phyloP scores from a whole-genome alignment of 1,284 basidiomycete genomes.

The Spongispora temasekensis region DNA sequence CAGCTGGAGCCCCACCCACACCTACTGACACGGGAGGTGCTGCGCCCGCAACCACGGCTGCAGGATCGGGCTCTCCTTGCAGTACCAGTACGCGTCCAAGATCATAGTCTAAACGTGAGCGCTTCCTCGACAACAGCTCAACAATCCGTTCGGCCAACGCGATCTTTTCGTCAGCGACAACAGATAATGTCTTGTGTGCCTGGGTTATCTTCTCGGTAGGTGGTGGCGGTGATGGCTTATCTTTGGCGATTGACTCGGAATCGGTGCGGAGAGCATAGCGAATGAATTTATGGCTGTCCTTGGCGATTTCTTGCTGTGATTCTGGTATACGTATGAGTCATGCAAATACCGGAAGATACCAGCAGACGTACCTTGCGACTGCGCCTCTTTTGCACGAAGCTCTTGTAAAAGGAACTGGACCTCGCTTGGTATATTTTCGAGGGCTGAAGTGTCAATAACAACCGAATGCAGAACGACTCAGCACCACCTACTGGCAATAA shows the following conservation, averaged over 20 bases:
- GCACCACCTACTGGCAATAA: constrained; percentile 59
- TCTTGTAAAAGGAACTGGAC: constrained; percentile 72
- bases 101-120: constrained; percentile 58
- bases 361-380: constrained; percentile 47
- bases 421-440: constrained; percentile 77
- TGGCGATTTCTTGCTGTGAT: constrained; percentile 54
- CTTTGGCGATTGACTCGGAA: constrained; percentile 21
- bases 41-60: constrained; percentile 29
- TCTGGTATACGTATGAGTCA: constrained; percentile 38
- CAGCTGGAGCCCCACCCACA: constrained; percentile 14
- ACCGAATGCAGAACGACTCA: background rate
- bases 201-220: constrained; percentile 35
- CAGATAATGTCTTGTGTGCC: constrained; percentile 34
- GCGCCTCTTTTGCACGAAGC: constrained; percentile 61
- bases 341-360: background rate
- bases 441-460: constrained; percentile 38
- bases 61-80: constrained; percentile 52
- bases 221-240: constrained; percentile 32
- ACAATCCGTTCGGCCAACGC: constrained; percentile 54
- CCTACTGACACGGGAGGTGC: constrained; percentile 22
- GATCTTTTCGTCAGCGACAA: constrained; percentile 56
- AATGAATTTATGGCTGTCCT: constrained; percentile 54
- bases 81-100: constrained; percentile 52
- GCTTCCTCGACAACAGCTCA: constrained; percentile 51
- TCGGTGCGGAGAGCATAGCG: constrained; percentile 47